A percentile compares a stretch with the other conserved stretches of the same genome.
Evolutionary conservation across 2,329 filamentous ascomycete genomes (phyloP).

Genomic region (Hypomyces perniciosus): DNA sequence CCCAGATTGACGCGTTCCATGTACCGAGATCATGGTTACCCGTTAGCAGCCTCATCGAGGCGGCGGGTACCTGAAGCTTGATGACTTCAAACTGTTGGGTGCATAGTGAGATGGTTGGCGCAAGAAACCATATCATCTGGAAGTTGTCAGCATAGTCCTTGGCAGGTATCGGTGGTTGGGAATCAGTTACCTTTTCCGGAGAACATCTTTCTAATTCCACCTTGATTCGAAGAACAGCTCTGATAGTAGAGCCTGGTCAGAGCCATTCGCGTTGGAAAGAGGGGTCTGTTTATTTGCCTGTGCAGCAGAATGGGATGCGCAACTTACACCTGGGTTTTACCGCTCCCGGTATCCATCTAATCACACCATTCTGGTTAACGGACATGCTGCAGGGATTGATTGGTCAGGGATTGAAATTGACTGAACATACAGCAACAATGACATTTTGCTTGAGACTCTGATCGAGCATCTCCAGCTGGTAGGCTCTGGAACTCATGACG

Average conservation of each 20-base stretch:
- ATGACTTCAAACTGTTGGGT: conserved; percentile 60
- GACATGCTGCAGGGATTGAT: not conserved
- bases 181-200: conserved; percentile 44
- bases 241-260: conserved; percentile 28
- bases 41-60: conserved; percentile 56
- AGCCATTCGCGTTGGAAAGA: not conserved
- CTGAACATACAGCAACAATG: conserved; percentile 59
- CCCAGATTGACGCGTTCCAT: conserved; percentile 67
- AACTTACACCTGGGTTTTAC: conserved; percentile 70
- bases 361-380: not conserved
- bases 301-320: not conserved
- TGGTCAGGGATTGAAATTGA: not conserved
- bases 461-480: conserved; percentile 72
- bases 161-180: too few relatives aligned
- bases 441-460: conserved; percentile 63
- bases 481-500: conserved; percentile 48
- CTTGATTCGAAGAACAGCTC: conserved; percentile 62
- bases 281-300: not conserved
- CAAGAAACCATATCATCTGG: conserved; percentile 66
- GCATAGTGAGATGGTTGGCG: conserved; percentile 63
- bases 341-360: conserved; percentile 75
- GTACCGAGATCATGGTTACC: conserved; percentile 64
- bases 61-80: conserved; percentile 50
- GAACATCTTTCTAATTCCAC: conserved; percentile 53
- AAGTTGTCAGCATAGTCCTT: not conserved